Conservation (phyloP, 768 basidiomycete species). For the Macrocybe gigantea region DNA sequence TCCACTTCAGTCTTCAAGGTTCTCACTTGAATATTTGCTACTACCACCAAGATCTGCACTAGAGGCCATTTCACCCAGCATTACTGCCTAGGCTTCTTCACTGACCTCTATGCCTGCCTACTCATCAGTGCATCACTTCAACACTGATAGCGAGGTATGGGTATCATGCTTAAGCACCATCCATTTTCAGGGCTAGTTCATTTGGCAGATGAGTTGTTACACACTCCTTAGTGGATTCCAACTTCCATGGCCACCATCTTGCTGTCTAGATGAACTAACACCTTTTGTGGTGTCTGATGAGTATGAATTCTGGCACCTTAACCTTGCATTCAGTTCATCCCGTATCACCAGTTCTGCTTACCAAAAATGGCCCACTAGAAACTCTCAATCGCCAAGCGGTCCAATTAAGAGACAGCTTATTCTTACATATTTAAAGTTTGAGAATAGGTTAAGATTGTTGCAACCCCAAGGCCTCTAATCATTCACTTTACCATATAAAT, state of each 20-base stretch:
- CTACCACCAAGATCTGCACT: conserved; percentile 87
- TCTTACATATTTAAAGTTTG: conserved; percentile 84
- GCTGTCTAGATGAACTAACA: conserved; percentile 87
- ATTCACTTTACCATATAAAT: conserved; percentile 78
- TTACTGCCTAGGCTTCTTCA: conserved; percentile 77
- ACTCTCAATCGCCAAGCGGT: conserved; percentile 80
- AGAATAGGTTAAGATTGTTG: conserved; percentile 84
- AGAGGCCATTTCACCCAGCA: conserved; percentile 64
- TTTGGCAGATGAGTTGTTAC: conserved; percentile 89
- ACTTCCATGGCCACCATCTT: conserved; percentile 86
- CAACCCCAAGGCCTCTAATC: conserved; percentile 89
- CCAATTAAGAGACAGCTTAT: conserved; percentile 77
- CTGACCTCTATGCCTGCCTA: conserved; percentile 74
- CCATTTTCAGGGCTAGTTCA: conserved; percentile 89
- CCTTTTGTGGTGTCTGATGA: conserved; percentile 83
- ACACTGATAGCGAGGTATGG: conserved; percentile 78
- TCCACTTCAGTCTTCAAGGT: conserved; percentile 85
- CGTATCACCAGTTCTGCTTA: conserved; percentile 65
- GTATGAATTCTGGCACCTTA: conserved; percentile 77
- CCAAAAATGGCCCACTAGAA: conserved; percentile 79
- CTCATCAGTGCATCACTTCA: conserved; percentile 67
- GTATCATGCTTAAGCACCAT: conserved; percentile 85
- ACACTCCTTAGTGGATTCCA: conserved; percentile 82
- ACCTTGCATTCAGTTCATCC: conserved; percentile 67
- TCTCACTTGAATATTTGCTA: conserved; percentile 87